Base-by-base conservation (phyloP, 2,329 filamentous ascomycete species). In the Podosphaera aphanis region DNA sequence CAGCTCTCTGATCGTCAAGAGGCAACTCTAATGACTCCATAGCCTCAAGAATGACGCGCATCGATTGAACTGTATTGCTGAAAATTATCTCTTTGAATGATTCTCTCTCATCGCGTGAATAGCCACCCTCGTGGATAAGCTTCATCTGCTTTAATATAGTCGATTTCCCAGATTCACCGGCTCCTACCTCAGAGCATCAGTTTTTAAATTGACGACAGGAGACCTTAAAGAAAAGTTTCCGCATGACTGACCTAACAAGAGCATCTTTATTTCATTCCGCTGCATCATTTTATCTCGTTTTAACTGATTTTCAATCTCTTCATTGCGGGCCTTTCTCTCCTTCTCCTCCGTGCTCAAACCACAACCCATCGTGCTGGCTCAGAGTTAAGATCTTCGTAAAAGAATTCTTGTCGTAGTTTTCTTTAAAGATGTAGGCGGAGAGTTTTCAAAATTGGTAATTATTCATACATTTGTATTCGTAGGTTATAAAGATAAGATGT, bases 271-370 rank as follows among this genome's bases (percentile, higher is more conserved):
- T 68, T 98, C 90, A 58, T 98, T 98, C 59, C 88, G 80, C 70
- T 94, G 86, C 72, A 93, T 81, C 83, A 95, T 83, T 68, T 93
- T 92, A 63, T 98, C 90, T 64, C 84, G 76, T 76, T 94, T 95
- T 62, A 95, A 71, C 71, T 95, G 88, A 65, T 94, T 95, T 69
- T 98, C 90, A 61, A 98, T 98, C 77, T 95, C 88, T 74, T 98
- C 90, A 64, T 98, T 95, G 58, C 90, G 80, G 71, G 85, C 83
- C 83, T 94, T 95, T 69, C 90, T 88, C 85, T 95, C 90, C 80
- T 94, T 94, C 70, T 95, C 90, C 71, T 95, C 90, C 62, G 90
- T 93, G 65, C 88, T 95, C 84, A 94, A 93, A 68, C 88, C 88
- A 66, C 90, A 98, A 77, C 90, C 90, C 90, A 98, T 98, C 60